Conservation (phyloP, 1,139 yeast species). For the Pichia sp. region DNA sequence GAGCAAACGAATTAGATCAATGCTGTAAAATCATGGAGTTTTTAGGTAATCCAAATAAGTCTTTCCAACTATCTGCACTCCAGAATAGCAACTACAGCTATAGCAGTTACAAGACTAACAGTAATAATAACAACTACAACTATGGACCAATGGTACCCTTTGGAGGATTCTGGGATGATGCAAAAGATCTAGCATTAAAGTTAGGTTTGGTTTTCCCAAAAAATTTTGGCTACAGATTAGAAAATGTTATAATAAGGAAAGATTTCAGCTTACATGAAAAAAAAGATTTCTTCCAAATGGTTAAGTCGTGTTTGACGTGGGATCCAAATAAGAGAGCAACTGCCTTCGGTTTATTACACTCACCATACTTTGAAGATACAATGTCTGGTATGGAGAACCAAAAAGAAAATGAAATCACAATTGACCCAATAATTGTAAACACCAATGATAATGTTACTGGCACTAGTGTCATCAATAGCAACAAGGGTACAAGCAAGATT, state of each 20-base stretch:
- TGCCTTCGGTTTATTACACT: conserved; percentile 41
- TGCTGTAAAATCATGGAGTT: conserved; percentile 58
- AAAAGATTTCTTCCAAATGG: conserved; percentile 43
- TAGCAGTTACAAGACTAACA: neutral
- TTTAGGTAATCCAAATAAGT: conserved; percentile 60
- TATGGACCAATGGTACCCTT: conserved; percentile 31
- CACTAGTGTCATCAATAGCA: neutral
- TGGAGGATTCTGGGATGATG: conserved; percentile 70
- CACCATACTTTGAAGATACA: conserved; percentile 52
- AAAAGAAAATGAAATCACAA: conserved; percentile 15
- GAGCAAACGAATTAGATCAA: conserved; percentile 74
- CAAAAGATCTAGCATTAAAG: conserved; percentile 43
- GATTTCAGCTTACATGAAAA: conserved; percentile 32
- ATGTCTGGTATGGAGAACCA: conserved; percentile 23
- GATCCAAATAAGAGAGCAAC: conserved; percentile 54
- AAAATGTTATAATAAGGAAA: conserved; percentile 36
- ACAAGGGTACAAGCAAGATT: neutral
- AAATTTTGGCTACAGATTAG: conserved; percentile 35
- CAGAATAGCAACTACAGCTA: conserved; percentile 3
- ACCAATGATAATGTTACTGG: neutral
- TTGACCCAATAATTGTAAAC: neutral
- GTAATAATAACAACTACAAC: conserved; percentile 3
- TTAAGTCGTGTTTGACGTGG: conserved; percentile 61
- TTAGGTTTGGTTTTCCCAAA: conserved; percentile 54
- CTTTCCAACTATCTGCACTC: conserved; percentile 5